These are phyloP conservation scores for Sutorius eximius DNA, from an alignment of 1,284 basidiomycete genomes.

Conservation along the genomic window DNA sequence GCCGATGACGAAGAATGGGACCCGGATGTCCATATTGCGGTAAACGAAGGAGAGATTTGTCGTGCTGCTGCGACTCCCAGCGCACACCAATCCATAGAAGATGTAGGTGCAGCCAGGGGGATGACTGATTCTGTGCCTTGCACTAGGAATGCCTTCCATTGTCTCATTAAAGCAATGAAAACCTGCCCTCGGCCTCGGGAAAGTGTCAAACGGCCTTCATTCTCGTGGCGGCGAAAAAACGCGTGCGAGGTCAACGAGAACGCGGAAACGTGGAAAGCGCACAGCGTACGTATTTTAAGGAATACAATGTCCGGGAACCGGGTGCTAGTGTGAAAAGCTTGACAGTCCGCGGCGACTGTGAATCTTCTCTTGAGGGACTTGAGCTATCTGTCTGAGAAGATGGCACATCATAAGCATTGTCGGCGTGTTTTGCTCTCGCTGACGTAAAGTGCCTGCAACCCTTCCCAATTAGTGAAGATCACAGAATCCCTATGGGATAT, in stretches of 20 bases:
- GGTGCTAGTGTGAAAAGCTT: conserved; percentile 1
- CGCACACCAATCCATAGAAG: conserved; percentile 17
- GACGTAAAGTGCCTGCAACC: conserved; percentile 17
- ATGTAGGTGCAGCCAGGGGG: conserved; percentile 11
- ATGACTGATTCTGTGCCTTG: conserved; percentile 15
- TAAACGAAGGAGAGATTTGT: conserved; percentile 19
- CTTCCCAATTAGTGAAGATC: neutral
- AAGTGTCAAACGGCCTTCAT: conserved; percentile 7
- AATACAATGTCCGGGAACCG: neutral
- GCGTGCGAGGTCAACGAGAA: conserved; percentile 8
- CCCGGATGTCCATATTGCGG: conserved; percentile 18
- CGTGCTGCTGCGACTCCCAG: conserved; percentile 5
- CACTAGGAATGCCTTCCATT: conserved; percentile 25
- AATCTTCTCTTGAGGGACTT: conserved; percentile 10
- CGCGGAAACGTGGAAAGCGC: conserved; percentile 13
- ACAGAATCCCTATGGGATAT: neutral
- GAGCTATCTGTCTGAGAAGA: conserved; percentile 22
- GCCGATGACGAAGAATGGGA: conserved; percentile 7
- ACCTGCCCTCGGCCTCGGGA: conserved; percentile 17
- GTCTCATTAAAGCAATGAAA: conserved; percentile 31
- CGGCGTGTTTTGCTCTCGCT: conserved; percentile 1
- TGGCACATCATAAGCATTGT: neutral
- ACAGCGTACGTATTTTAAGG: conserved; percentile 7
- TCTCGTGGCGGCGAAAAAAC: conserved; percentile 7
- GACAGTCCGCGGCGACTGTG: conserved; percentile 18